Evolutionary conservation across 192 early-diverging fungal genomes (phyloP), one percentile per base, ranked within the genome.

Genomic region (Jimgerdemannia lactiflua): DNA sequence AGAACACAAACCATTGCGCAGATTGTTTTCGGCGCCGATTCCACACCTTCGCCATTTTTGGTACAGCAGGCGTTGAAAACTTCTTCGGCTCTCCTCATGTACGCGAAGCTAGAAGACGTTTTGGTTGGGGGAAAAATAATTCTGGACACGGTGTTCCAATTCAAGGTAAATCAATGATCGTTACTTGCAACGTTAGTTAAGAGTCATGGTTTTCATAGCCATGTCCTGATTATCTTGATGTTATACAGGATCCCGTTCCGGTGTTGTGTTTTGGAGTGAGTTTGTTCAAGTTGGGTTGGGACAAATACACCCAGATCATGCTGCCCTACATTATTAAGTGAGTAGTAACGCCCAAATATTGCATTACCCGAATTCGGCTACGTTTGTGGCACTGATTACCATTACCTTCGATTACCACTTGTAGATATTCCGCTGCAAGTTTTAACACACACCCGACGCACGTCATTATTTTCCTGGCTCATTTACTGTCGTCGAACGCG

Each of bases 271-370:
- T 96, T 82, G 86, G 83, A 17, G 83, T 95, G 71, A 81, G 87
- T 4, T 83, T 96, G 9, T 84, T 85, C 40, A 86, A 87, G 17
- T 70, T 92, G 14, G 85, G 86, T 64, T 92, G 94, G 90, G 74
- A 82, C 42, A 89, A 94, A 70, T 94, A 89, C 76, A 89, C 89
- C 20, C 90, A 92, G 74, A 87, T 95, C 64, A 80, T 94, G 71
- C 79, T 95, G 29, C 93, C 94, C 14, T 85, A 92, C 71, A 80
- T 95, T 64, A 80, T 93, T 41, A 76, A 71, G 80, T 87, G 79
- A 71, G 63, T 64, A 44, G 72, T 74, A 42, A 19, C 20, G 10
- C 41, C 39, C 4, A 17, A 74, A 44, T 7, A 8, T 65, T 73
- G 40, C 65, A 19, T 76, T 70, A 74, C 17, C 39, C 7, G 67